Base-by-base conservation (phyloP, 352 stramenopile species). In the Pythium brachiatum region DNA sequence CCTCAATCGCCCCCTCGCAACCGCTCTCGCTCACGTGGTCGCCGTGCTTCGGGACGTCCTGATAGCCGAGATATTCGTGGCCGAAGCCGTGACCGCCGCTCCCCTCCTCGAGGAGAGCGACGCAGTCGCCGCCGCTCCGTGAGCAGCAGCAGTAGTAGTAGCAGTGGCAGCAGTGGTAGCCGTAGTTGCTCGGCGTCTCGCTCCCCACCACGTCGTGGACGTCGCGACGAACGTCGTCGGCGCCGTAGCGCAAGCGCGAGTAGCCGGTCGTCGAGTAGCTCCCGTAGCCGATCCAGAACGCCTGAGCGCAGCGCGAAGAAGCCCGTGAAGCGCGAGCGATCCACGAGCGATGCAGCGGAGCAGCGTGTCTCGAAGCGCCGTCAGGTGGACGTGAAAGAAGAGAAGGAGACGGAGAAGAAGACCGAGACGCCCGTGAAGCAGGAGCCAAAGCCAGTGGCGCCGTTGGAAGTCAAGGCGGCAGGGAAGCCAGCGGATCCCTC, bases 111-210 rank as follows among this genome's bases (percentile, higher is more conserved):
- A 18, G 29, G 13, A 55, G 47, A 27, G 44, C 39, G 31, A 60
- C 53, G 50, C 39, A 25, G 47, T 31, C 39, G 51, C 20, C 43
- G 55, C 18, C 66, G 66, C 44, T 55, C 46, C 18, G 61, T 46
- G 25, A 53, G 29, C 63, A 63, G 18, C 21, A 41, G 9, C 61
- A 44, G 55, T 41, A 56, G 39, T 36, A 50, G 41, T 1, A 23
- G 56, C 46, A 68, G 68, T 44, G 59, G 58, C 44, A 62, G 52
- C 7, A 55, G 20, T 63, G 60, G 1, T 51, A 59, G 32, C 76
- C 67, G 20, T 54, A 36, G 21, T 74, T 66, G 54, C 27, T 63
- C 64, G 13, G 48, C 60, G 46, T 68, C 53, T 36, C 62, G 62
- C 21, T 61, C 52, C 18, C 47, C 43, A 15, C 61, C 53, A 9